Evolutionary conservation across 169 alveolate species (phyloP), one percentile per base, ranked within the genome.

Genomic region (Cryptosporidium viatorum): DNA sequence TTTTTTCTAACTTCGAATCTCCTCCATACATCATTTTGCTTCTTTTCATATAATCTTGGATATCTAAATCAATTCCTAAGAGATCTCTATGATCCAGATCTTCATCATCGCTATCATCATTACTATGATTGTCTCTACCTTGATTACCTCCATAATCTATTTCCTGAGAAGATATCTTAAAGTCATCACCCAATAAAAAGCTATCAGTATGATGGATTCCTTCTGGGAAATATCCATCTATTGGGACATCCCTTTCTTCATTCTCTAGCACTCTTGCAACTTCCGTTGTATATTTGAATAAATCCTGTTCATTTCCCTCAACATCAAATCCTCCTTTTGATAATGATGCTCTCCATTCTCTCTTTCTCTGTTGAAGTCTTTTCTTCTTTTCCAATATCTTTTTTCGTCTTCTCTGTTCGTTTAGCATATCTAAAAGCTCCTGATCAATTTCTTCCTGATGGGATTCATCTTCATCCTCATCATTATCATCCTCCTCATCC

Each of bases 331-430:
- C 93, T 14, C 86, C 89, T 68, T 89, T 85, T 21, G 91, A 69
- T 12, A 91, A 50, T 51, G 91, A 80, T 39, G 60, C 7, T 10
- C 87, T 37, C 87, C 87, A 80, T 80, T 80, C 87, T 65, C 70
- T 23, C 35, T 91, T 93, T 87, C 85, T 92, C 67, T 86, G 84
- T 71, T 70, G 92, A 65, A 91, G 80, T 71, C 84, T 92, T 85
- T 71, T 92, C 92, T 55, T 92, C 91, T 85, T 94, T 75, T 65
- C 84, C 67, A 35, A 85, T 59, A 43, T 85, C 95, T 69, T 93
- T 84, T 59, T 93, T 91, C 93, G 67, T 92, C 93, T 84, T 93
- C 86, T 89, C 70, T 92, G 92, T 67, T 87, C 93, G 85, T 86
- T 92, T 43, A 84, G 85, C 43, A 85, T 91, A 62, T 84, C 92